Percentiles rank a stretch among this genome's conserved stretches.
phyloP scores from a whole-genome alignment of 2,329 filamentous ascomycete genomes.

The Zarea fungicola region DNA sequence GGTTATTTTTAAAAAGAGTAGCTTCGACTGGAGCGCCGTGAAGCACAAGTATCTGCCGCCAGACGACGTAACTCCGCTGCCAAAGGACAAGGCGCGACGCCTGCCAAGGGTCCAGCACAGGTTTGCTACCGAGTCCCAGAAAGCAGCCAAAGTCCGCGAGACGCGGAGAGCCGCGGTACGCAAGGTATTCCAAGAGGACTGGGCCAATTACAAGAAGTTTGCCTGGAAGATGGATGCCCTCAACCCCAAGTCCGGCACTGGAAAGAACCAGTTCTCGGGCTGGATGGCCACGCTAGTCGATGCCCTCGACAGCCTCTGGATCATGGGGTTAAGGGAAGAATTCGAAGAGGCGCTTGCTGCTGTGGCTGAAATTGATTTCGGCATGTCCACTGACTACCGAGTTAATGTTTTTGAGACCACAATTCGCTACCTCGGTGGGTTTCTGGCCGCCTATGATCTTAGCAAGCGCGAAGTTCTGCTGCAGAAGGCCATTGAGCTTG shows the following conservation, averaged over 20 bases:
- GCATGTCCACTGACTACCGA: slow-evolving; percentile 37
- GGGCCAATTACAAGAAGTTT: slow-evolving; percentile 54
- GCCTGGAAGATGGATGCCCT: slow-evolving; percentile 64
- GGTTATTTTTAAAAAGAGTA: slow-evolving; percentile 21
- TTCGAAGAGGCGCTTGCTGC: slow-evolving; percentile 59
- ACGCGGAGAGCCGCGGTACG: slow-evolving; percentile 29
- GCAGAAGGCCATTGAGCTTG: slow-evolving; percentile 58
- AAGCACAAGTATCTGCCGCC: slow-evolving; percentile 22
- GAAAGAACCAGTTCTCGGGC: slow-evolving; percentile 56
- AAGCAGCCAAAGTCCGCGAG: slow-evolving; percentile 22
- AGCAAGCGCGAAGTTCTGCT: slow-evolving; percentile 53
- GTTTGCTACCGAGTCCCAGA: slow-evolving; percentile 25
- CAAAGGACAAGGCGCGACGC: slow-evolving; percentile 15
- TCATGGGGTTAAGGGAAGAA: slow-evolving; percentile 61
- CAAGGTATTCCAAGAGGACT: slow-evolving; percentile 34
- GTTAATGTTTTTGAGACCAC: slow-evolving; percentile 68
- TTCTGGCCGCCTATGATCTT: slow-evolving; percentile 65
- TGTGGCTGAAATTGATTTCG: slow-evolving; percentile 56
- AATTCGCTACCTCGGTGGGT: slow-evolving; percentile 65
- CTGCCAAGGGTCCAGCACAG: slow-evolving; percentile 33
- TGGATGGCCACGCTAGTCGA: slow-evolving; percentile 67
- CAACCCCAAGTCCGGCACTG: slow-evolving; percentile 47
- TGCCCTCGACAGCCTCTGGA: slow-evolving; percentile 65
- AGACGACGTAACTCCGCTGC: slow-evolving; percentile 20
- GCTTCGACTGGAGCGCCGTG: slow-evolving; percentile 34